A percentile compares a stretch with the other conserved stretches of the same genome.
Evolutionary conservation across 2,329 filamentous ascomycete species (phyloP).

Genomic region (Zasmidium citrigriseum): DNA sequence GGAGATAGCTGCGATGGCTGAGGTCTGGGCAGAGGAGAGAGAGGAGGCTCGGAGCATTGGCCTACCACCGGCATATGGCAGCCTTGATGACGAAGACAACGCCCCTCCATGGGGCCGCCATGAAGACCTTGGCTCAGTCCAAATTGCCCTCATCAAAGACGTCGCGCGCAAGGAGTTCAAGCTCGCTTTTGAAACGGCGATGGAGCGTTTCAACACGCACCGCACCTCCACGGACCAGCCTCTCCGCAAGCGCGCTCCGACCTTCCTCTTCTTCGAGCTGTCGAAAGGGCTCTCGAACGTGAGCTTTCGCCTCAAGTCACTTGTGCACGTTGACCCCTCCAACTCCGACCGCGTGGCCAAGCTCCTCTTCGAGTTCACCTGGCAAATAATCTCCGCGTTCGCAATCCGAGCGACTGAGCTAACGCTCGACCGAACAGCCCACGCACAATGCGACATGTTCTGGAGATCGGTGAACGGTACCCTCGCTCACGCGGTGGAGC

Average conservation of each 20-base stretch:
- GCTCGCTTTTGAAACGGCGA: neutral
- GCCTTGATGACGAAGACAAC: slow-evolving; percentile 23
- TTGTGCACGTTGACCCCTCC: neutral
- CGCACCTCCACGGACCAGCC: neutral
- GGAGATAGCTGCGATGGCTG: slow-evolving; percentile 25
- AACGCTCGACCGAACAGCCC: neutral
- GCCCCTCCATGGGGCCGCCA: slow-evolving; percentile 19
- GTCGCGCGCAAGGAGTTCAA: slow-evolving; percentile 16
- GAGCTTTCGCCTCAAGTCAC: neutral
- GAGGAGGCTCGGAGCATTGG: slow-evolving; percentile 3
- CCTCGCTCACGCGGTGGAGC: slow-evolving; percentile 15
- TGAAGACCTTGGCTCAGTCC: slow-evolving; percentile 13
- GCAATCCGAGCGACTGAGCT: slow-evolving; percentile 18
- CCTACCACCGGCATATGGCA: slow-evolving; percentile 31
- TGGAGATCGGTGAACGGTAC: slow-evolving; percentile 20
- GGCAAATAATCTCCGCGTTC: slow-evolving; percentile 18
- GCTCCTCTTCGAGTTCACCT: slow-evolving; percentile 20
- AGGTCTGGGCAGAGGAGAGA: slow-evolving; percentile 21
- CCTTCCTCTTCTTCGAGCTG: neutral
- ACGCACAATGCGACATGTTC: neutral
- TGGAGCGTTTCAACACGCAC: neutral
- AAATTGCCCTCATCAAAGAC: slow-evolving; percentile 20
- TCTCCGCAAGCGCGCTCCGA: neutral
- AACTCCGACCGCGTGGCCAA: slow-evolving; percentile 20
- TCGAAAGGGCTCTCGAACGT: neutral